A percentile compares a stretch with the other conserved stretches of the same genome.
These are phyloP conservation scores for Mycena pura DNA, from an alignment of 768 basidiomycete genomes.

Conservation along the genomic window DNA sequence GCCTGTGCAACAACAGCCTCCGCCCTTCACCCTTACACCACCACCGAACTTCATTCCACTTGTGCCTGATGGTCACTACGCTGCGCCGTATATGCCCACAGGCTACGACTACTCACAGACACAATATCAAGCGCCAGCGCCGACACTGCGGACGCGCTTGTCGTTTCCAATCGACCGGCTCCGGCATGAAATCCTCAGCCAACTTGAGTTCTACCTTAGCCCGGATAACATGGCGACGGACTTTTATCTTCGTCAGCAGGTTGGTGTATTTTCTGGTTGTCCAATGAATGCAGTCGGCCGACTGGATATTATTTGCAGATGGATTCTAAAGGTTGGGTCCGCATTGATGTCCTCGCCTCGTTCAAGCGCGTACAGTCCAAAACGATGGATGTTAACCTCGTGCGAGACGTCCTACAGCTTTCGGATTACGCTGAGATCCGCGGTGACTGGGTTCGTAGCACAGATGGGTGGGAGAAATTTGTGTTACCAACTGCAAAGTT, in stretches of 20 bases:
- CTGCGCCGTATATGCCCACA: constrained; percentile 14
- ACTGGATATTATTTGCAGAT: constrained; percentile 11
- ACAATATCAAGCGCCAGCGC: constrained; percentile 13
- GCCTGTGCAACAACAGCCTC: constrained; percentile 6
- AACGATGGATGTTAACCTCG: constrained; percentile 24
- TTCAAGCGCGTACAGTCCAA: constrained; percentile 28
- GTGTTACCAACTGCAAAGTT: constrained; percentile 22
- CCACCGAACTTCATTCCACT: constrained; percentile 20
- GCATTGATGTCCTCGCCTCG: constrained; percentile 24
- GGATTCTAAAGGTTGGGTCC: constrained; percentile 28
- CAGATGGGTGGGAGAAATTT: constrained; percentile 27
- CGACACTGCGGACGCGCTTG: constrained; percentile 20
- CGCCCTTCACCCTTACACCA: constrained; percentile 19
- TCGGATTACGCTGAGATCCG: constrained; percentile 26
- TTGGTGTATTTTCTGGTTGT: constrained; percentile 1
- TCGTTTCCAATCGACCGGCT: constrained; percentile 28
- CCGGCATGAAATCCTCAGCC: constrained; percentile 26
- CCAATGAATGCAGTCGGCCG: not conserved
- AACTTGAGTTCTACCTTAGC: constrained; percentile 28
- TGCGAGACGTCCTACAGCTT: constrained; percentile 24
- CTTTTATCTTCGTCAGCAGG: constrained; percentile 27
- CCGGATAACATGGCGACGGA: constrained; percentile 29
- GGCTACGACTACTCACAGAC: constrained; percentile 14
- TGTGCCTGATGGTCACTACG: constrained; percentile 14
- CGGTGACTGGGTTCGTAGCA: constrained; percentile 28